Evolutionary conservation across 257 asterid genomes (phyloP), one percentile per base, ranked within the genome.

Genomic region (Solanum tarapatanum): DNA sequence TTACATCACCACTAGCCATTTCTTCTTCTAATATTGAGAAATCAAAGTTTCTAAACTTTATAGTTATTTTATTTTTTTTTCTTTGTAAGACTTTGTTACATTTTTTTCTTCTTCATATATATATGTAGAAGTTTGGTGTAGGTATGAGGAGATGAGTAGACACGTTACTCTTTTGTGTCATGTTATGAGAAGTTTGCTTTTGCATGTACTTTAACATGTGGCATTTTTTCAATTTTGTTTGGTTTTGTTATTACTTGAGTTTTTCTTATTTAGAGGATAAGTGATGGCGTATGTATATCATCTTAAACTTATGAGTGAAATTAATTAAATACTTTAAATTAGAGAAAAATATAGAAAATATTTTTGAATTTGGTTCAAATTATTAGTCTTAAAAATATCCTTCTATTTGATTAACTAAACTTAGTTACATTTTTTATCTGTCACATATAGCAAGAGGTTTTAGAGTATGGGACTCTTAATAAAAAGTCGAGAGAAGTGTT

Each of bases 121-220:
- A 51, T 30, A 70, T 30, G n/a, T 30, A 70, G 14, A 41, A 39
- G 62, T 77, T 77, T 39, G 24, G 26, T 26, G 10, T 17, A 8
- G 84, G 66, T 24, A n/a, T 26, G 39, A 43, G 84, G 24, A 14
- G 68, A 37, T 76, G 21, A 45, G 17, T 26, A 24, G 85, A 80
- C 85, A 80, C 85, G 85, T 80, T 80, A 3, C 11, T 16, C 41
- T 45, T 45, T 80, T 80, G 85, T 80, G 85, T 45, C 85, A 80
- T 17, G 28, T 80, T 16, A 45, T 11, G 41, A 45, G 19, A 80
- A 45, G 41, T 80, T 35, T 33, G 19, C 2, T 74, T 36, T 74
- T 80, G 85, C 85, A 45, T 80, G 85, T 28, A 80, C 19, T 41
- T 7, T 7, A 13, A 24, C 8, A 41, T 77, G 62, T 77, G 84